Percentiles rank a stretch among this genome's conserved stretches.
Conservation (phyloP, 306 rosid genomes). For the Quercus ilex region DNA sequence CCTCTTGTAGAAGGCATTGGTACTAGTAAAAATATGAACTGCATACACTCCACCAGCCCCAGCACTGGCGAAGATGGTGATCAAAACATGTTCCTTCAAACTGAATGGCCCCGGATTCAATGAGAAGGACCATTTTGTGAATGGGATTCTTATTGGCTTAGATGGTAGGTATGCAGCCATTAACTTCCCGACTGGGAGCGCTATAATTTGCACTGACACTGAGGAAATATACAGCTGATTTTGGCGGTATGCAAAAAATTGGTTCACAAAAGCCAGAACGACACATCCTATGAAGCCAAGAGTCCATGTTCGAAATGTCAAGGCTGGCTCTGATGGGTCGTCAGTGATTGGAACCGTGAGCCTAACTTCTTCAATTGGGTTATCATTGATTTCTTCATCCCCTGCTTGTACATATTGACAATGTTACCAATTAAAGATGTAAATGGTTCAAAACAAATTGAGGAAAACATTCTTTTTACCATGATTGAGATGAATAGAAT, state of each 20-base stretch:
- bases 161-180: conserved; percentile 80
- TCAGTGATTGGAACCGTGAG: conserved; percentile 67
- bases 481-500: neutral
- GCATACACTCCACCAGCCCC: conserved; percentile 78
- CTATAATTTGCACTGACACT: conserved; percentile 68
- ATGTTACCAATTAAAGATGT: neutral
- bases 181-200: conserved; percentile 68
- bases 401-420: conserved; percentile 9
- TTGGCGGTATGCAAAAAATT: conserved; percentile 61
- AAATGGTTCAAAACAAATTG: neutral
- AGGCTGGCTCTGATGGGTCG: conserved; percentile 57
- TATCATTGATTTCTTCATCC: conserved; percentile 48
- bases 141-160: conserved; percentile 24
- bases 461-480: neutral
- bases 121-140: conserved; percentile 55
- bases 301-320: conserved; percentile 86
- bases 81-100: conserved; percentile 78
- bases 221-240: conserved; percentile 52
- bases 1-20: conserved; percentile 72
- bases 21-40: conserved; percentile 64
- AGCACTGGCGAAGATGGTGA: conserved; percentile 73
- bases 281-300: conserved; percentile 60
- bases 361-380: conserved; percentile 81
- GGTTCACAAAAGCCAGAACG: conserved; percentile 69
- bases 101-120: conserved; percentile 82